Percentiles rank a stretch among this genome's conserved stretches.
phyloP scores from a whole-genome alignment of 129 eudicot species.

The Ambrosia artemisiifolia region DNA sequence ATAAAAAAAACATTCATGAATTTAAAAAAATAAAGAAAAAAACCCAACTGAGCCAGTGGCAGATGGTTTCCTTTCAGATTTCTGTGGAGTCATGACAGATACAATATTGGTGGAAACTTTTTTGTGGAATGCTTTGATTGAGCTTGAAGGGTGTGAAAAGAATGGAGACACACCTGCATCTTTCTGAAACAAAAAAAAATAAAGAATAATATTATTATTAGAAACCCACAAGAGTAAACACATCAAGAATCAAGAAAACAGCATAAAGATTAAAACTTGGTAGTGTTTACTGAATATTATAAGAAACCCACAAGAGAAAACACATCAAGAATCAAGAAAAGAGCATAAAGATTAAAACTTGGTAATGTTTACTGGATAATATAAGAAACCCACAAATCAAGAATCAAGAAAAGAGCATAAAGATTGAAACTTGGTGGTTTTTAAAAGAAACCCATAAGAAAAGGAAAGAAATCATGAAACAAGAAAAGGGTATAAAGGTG shows the following conservation, averaged over 20 bases:
- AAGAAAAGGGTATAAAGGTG: background rate
- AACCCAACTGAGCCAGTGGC: constrained; percentile 76
- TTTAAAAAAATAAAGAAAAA: background rate
- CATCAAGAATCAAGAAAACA: constrained; percentile 6
- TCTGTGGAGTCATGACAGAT: constrained; percentile 74
- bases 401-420: background rate
- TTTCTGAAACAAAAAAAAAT: constrained; percentile 49
- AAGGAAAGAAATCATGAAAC: too few relatives aligned
- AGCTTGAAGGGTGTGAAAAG: constrained; percentile 34
- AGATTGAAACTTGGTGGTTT: background rate
- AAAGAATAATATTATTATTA: background rate
- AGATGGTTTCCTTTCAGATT: constrained; percentile 68
- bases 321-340: constrained; percentile 4
- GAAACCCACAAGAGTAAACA: background rate
- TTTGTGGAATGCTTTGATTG: constrained; percentile 34
- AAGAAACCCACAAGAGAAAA: background rate
- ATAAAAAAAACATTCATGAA: background rate
- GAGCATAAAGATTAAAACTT: background rate
- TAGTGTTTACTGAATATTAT: background rate
- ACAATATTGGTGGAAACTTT: constrained; percentile 40
- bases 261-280: background rate
- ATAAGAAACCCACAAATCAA: background rate
- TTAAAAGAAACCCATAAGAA: background rate
- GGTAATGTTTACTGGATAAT: background rate
- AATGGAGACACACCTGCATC: constrained; percentile 64